A percentile compares a stretch with the other conserved stretches of the same genome.
phyloP scores from a whole-genome alignment of 495 filamentous ascomycete species.

The Hypoxylon rickii region DNA sequence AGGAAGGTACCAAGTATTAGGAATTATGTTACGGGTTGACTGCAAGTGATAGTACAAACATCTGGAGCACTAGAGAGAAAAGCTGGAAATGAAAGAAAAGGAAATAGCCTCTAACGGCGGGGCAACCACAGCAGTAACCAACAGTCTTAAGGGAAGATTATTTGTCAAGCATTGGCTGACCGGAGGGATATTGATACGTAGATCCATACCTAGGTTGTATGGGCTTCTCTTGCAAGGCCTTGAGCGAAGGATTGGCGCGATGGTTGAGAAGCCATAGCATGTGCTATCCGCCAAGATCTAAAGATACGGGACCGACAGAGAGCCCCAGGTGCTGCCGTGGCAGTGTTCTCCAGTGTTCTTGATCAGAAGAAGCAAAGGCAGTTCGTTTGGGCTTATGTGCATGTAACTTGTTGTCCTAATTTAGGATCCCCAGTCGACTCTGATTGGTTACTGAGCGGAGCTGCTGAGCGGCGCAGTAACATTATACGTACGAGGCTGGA shows the following conservation, averaged over 20 bases:
- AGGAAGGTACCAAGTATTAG: background rate
- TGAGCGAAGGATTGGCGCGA: conserved; percentile 9
- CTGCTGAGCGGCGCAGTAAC: too few species aligned
- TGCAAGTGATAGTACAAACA: too few species aligned
- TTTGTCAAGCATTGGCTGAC: conserved; percentile 11
- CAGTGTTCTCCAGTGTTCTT: conserved; percentile 7
- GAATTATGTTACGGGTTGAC: conserved; percentile 5
- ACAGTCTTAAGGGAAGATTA: conserved; percentile 9
- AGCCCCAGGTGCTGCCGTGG: conserved; percentile 12
- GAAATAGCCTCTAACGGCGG: background rate
- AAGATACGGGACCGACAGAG: conserved; percentile 12
- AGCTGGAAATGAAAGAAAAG: conserved; percentile 2
- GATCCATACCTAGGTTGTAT: conserved; percentile 1
- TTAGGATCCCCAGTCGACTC: too few species aligned
- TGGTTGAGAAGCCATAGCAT: background rate
- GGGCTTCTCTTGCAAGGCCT: background rate
- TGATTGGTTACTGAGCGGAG: too few species aligned
- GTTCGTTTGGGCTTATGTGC: conserved; percentile 7
- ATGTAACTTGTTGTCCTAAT: background rate
- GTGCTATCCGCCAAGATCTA: too few species aligned
- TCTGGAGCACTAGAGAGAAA: background rate
- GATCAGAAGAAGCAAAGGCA: conserved; percentile 20
- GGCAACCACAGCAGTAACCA: conserved; percentile 5
- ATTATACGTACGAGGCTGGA: too few species aligned
- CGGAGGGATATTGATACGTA: conserved; percentile 5